Evolutionary conservation across 2,329 filamentous ascomycete genomes (phyloP).

Genomic region (Aspergillus awamori): DNA sequence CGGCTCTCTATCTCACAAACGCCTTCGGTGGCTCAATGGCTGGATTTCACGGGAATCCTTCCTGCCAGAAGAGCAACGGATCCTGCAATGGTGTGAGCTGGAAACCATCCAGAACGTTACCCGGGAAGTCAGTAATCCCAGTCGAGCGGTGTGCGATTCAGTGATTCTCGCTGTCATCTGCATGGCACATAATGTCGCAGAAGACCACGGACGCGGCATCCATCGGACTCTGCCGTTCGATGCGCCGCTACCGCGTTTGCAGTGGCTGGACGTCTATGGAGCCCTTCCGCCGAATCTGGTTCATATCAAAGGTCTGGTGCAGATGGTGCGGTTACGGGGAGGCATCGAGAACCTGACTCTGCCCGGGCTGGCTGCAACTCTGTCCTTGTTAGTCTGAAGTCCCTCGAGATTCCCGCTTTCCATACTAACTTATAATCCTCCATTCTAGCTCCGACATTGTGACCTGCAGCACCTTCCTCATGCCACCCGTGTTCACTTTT

Average conservation of each 20-base stretch:
- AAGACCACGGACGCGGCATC: slow-evolving; percentile 19
- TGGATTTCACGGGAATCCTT: slow-evolving; percentile 27
- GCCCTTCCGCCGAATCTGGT: slow-evolving; percentile 38
- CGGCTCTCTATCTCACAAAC: slow-evolving; percentile 36
- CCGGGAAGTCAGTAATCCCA: slow-evolving; percentile 35
- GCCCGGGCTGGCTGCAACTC: slow-evolving; percentile 39
- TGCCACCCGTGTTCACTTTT: slow-evolving; percentile 31
- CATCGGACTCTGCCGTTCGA: slow-evolving; percentile 32
- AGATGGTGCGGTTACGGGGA: slow-evolving; percentile 41
- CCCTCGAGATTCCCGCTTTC: neutral
- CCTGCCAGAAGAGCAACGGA: slow-evolving; percentile 25
- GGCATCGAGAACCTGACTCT: slow-evolving; percentile 41
- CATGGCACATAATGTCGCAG: slow-evolving; percentile 37
- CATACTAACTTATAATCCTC: slow-evolving; percentile 9
- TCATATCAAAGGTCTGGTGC: slow-evolving; percentile 38
- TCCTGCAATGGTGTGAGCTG: slow-evolving; percentile 32
- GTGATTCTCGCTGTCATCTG: slow-evolving; percentile 41
- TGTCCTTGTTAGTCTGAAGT: slow-evolving; percentile 41
- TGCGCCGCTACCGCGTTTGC: slow-evolving; percentile 38
- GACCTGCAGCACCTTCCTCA: slow-evolving; percentile 29
- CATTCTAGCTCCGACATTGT: slow-evolving; percentile 32
- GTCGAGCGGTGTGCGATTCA: slow-evolving; percentile 37
- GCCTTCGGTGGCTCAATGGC: slow-evolving; percentile 33
- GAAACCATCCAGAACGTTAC: slow-evolving; percentile 42
- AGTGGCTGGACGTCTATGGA: slow-evolving; percentile 43